Percentiles rank a stretch among this genome's conserved stretches.
Evolutionary conservation across 768 basidiomycete species (phyloP).

Genomic region (Rhodotorula sphaerocarpa): DNA sequence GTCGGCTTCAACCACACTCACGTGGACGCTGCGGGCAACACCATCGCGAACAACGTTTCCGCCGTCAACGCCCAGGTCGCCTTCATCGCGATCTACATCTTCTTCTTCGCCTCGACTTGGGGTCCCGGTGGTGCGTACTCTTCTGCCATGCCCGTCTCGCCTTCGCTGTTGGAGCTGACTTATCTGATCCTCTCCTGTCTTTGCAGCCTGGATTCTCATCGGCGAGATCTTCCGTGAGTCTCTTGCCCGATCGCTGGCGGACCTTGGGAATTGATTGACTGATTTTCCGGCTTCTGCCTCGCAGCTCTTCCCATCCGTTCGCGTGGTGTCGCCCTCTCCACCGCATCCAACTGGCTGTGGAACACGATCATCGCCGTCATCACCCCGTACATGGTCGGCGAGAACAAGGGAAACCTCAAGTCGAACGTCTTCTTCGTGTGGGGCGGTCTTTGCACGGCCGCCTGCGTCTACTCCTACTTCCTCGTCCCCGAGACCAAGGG

Average conservation of each 20-base stretch:
- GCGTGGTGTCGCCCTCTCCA: conserved; percentile 70
- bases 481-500: conserved; percentile 50
- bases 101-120: conserved; percentile 54
- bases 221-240: conserved; percentile 60
- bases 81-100: conserved; percentile 41
- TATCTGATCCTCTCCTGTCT: background rate
- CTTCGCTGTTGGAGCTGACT: background rate
- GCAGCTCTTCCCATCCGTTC: conserved; percentile 70
- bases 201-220: conserved; percentile 47
- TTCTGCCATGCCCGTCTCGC: background rate
- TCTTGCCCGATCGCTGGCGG: too few relatives aligned
- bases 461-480: conserved; percentile 67
- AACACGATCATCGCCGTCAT: conserved; percentile 61
- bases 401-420: conserved; percentile 37
- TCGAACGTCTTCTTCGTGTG: conserved; percentile 64
- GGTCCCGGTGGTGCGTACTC: background rate
- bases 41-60: conserved; percentile 39
- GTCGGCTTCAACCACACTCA: conserved; percentile 38
- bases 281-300: conserved; percentile 43
- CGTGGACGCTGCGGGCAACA: conserved; percentile 47
- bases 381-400: conserved; percentile 45
- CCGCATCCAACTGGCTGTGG: conserved; percentile 69
- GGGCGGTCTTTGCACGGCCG: conserved; percentile 54
- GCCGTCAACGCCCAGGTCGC: conserved; percentile 55
- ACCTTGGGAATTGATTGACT: too few relatives aligned